These are phyloP conservation scores for Barbatosphaeria neglecta DNA, from an alignment of 495 filamentous ascomycete genomes.

Conservation along the genomic window DNA sequence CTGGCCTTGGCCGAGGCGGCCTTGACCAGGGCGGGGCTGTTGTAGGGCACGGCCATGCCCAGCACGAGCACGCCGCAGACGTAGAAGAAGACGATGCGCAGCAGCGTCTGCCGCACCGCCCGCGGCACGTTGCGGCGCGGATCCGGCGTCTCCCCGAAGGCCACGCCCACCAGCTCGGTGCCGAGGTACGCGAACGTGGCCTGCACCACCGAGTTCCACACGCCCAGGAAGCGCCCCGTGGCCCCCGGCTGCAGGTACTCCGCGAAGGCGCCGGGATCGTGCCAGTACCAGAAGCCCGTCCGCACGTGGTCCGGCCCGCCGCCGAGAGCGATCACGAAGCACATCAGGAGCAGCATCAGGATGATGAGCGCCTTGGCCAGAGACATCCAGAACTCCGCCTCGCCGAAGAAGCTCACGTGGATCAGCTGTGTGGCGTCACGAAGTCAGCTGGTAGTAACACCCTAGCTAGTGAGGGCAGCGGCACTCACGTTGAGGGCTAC, in stretches of 20 bases:
- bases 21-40: slow-evolving; percentile 42
- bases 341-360: slow-evolving; percentile 52
- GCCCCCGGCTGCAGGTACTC: slow-evolving; percentile 38
- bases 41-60: slow-evolving; percentile 54
- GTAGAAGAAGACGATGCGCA: slow-evolving; percentile 68
- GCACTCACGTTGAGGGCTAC: slow-evolving; percentile 32
- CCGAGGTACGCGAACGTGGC: slow-evolving; percentile 78
- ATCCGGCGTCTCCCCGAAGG: slow-evolving; percentile 70
- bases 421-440: slow-evolving; percentile 18
- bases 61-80: slow-evolving; percentile 58
- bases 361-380: slow-evolving; percentile 60
- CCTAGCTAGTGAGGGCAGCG: too few relatives aligned
- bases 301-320: slow-evolving; percentile 63
- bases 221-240: slow-evolving; percentile 52
- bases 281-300: slow-evolving; percentile 67
- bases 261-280: slow-evolving; percentile 61
- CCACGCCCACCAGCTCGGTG: slow-evolving; percentile 74
- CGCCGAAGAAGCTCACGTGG: slow-evolving; percentile 59
- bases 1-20: slow-evolving; percentile 37
- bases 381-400: slow-evolving; percentile 75
- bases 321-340: slow-evolving; percentile 58
- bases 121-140: slow-evolving; percentile 62
- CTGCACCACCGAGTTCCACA: slow-evolving; percentile 69
- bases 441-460: too few relatives aligned
- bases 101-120: slow-evolving; percentile 61